Conservation (phyloP, 148 eudicot species). For the Silene uniflora region DNA sequence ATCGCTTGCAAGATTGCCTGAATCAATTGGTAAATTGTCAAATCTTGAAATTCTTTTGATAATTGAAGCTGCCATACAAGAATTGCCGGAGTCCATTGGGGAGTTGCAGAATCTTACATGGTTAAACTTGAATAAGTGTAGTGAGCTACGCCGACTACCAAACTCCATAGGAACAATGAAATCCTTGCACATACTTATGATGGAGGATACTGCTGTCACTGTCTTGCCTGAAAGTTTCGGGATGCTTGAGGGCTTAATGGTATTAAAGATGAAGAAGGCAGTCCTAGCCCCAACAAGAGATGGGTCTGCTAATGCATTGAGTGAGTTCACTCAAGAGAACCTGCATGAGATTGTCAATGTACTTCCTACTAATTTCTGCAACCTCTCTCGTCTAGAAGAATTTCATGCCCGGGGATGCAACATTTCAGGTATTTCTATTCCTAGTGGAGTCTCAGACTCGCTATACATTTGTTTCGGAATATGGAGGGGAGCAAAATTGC, state of each 20-base stretch:
- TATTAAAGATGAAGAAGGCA: constrained; percentile 42
- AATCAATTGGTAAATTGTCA: constrained; percentile 38
- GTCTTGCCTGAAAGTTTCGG: constrained; percentile 52
- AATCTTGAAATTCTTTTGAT: constrained; percentile 35
- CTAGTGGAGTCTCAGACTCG: not conserved
- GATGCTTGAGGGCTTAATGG: constrained; percentile 37
- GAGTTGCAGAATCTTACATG: constrained; percentile 39
- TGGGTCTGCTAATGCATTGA: not conserved
- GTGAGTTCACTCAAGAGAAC: not conserved
- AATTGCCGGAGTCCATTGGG: constrained; percentile 50
- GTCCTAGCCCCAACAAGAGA: not conserved
- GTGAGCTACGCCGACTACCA: constrained; percentile 35
- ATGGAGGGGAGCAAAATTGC: not conserved
- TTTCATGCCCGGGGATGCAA: constrained; percentile 50
- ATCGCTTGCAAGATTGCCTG: constrained; percentile 38
- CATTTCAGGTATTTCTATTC: constrained; percentile 27
- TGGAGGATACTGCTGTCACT: constrained; percentile 43
- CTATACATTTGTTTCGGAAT: not conserved
- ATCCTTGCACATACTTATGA: constrained; percentile 36
- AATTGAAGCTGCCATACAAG: constrained; percentile 32
- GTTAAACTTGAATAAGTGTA: constrained; percentile 40
- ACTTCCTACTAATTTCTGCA: constrained; percentile 48
- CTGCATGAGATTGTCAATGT: not conserved
- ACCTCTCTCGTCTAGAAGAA: constrained; percentile 38
- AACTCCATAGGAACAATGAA: constrained; percentile 35